Evolutionary conservation across 2,329 filamentous ascomycete species (phyloP), one percentile per base, ranked within the genome.

Genomic region (Eutypa lata): DNA sequence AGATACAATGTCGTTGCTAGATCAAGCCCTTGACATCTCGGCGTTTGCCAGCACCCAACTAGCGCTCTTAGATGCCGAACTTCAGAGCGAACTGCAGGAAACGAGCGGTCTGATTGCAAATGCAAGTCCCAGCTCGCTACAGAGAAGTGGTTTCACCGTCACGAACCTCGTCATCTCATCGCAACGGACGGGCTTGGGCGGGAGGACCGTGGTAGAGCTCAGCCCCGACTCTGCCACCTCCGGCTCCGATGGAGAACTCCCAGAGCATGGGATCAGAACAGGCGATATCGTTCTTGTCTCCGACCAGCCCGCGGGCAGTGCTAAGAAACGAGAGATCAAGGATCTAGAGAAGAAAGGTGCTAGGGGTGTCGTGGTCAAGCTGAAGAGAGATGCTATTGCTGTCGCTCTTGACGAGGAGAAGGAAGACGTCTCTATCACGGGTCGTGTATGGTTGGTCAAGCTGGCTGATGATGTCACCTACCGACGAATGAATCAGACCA

Each of bases 121-220:
- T 45, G 83, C 88, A 68, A 84, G 86, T 47, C 90, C 90, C 4
- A 74, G 80, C 0, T 77, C 82, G 1, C 83, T 95, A 13, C 83
- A 90, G 65, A 84, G 88, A 53, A 88, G 88, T 6, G 90, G 90
- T n/a, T 79, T 91, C 40, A 90, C 90, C 31, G 77, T 94, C 62
- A 83, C 85, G 16, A 93, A 92, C 70, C 82, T 97, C 8, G 75
- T 82, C 31, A 75, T 96, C 33, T 76, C 81, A 11, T 87, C 88
- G 18, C 89, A 89, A 66, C 87, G 92, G 28, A 99, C 94, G 0
- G 94, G 94, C 0, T 78, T 97, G 37, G 94, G 92, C 16, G 94
- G 94, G n/a, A 89, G 91, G 58, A 91, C 90, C 0, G 88, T 99
- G 2, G 75, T 97, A 3, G 92, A 97, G 69, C 83, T 99, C 1